These are phyloP conservation scores for Ettlia oleoabundans DNA, from an alignment of 139 green algal genomes.

Conservation along the genomic window DNA sequence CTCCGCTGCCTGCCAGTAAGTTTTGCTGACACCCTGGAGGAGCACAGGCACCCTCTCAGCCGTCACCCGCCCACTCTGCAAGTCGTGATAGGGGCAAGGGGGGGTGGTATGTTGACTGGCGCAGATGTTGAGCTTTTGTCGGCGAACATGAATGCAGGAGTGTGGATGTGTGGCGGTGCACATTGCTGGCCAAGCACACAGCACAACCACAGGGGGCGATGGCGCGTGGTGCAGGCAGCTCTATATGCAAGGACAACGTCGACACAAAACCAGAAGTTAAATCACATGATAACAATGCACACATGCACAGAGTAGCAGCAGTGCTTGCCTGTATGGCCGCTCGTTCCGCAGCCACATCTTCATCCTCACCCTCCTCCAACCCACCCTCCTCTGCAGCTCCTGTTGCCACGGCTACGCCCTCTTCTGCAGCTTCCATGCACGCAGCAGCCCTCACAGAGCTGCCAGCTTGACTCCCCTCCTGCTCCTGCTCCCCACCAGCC, in stretches of 20 bases:
- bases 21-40: slow-evolving; percentile 65
- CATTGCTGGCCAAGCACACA: too few relatives aligned
- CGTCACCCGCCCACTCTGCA: slow-evolving; percentile 1
- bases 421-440: not conserved
- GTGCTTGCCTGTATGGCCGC: slow-evolving; percentile 41
- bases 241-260: too few relatives aligned
- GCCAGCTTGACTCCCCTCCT: too few relatives aligned
- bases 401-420: not conserved
- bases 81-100: not conserved
- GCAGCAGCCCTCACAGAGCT: too few relatives aligned
- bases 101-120: not conserved
- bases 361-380: slow-evolving; percentile 61
- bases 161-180: too few relatives aligned
- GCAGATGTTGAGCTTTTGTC: not conserved
- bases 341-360: slow-evolving; percentile 68
- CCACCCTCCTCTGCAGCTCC: too few relatives aligned
- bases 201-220: too few relatives aligned
- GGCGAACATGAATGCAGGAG: too few relatives aligned
- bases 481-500: not conserved
- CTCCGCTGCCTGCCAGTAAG: slow-evolving; percentile 43
- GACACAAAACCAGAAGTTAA: not conserved
- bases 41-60: slow-evolving; percentile 39
- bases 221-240: too few relatives aligned
- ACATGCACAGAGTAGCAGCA: not conserved
- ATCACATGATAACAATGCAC: not conserved